A percentile compares a stretch with the other conserved stretches of the same genome.
These are phyloP conservation scores for Pseudogymnoascus sp. DNA, from an alignment of 2,329 filamentous ascomycete species.

Conservation along the genomic window DNA sequence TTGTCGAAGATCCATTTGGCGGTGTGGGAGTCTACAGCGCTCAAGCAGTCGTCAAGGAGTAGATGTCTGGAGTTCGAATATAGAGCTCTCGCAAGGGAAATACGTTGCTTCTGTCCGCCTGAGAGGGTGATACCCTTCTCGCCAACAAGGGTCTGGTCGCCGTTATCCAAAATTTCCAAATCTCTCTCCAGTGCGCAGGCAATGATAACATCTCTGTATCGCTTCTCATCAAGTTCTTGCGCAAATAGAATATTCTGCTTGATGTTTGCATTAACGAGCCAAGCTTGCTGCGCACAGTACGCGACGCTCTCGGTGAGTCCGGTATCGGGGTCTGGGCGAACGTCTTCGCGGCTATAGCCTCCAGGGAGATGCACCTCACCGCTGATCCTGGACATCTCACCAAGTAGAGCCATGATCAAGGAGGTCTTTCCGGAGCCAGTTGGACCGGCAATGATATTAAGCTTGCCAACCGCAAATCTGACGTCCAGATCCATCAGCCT, in stretches of 20 bases:
- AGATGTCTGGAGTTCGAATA: conserved; percentile 91
- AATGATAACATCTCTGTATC: conserved; percentile 80
- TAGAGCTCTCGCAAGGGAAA: conserved; percentile 91
- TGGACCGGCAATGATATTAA: conserved; percentile 88
- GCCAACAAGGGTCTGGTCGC: conserved; percentile 87
- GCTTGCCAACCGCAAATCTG: conserved; percentile 71
- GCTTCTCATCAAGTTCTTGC: conserved; percentile 65
- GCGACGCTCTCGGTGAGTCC: conserved; percentile 85
- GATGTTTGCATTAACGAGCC: conserved; percentile 93
- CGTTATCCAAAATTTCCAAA: conserved; percentile 81
- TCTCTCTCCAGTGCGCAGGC: conserved; percentile 89
- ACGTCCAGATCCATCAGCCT: conserved; percentile 75
- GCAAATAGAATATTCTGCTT: conserved; percentile 94
- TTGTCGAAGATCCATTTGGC: conserved; percentile 97
- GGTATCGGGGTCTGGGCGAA: conserved; percentile 72
- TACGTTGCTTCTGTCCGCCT: conserved; percentile 94
- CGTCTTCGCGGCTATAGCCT: conserved; percentile 74
- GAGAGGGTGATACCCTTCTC: conserved; percentile 97
- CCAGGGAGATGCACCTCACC: conserved; percentile 80
- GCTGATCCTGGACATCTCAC: conserved; percentile 83
- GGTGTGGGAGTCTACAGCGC: conserved; percentile 93
- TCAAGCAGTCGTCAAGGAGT: conserved; percentile 88
- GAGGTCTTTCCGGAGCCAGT: conserved; percentile 96
- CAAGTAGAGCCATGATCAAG: conserved; percentile 86
- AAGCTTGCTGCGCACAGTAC: conserved; percentile 93